Base-by-base conservation (phyloP, 2,329 filamentous ascomycete species). In the Chaetomium sp. region DNA sequence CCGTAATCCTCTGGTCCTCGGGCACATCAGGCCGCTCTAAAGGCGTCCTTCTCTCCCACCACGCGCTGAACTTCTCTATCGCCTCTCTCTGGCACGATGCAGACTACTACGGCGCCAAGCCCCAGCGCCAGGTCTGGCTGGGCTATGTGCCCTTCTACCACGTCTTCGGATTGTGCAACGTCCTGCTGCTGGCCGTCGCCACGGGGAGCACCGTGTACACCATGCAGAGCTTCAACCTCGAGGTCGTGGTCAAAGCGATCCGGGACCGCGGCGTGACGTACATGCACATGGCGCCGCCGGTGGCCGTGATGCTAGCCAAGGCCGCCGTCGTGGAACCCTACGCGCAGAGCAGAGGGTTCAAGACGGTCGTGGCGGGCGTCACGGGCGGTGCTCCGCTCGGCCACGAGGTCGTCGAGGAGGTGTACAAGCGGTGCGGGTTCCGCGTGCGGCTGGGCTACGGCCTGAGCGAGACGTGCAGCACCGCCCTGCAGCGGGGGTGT, bases 11-110 rank as follows among this genome's bases (percentile, higher is more conserved):
- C 59, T 80, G 78, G 78, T 80, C 78, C 0, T 87, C 83, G 0
- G 84, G 90, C 13, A 91, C 88, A 0, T 93, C 90, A 0, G 90
- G 90, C 1, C 80, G 89, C 0, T 89, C 90, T 13, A 93, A 93
- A 73, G 90, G 90, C 45, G 90, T 92, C 1, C 83, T 90, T 71
- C 86, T 92, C 60, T 87, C 87, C 2, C 90, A 93, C 74, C 79
- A 80, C 64, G 90, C 90, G 65, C 86, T 80, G 64, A 79, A 89
- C 75, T 83, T 90, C 66, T 80, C 87, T 47, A 86, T 82, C 21
- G 72, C 74, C 0, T 77, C 78, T 2, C 74, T 83, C n/a, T 77
- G 81, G 67, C 78, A 82, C 27, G 79, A 85, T 35, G 83, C 83
- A 65, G 78, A 83, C 66, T 77, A 76, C 62, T 80, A 80, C 69